phyloP scores from a whole-genome alignment of 257 asterid species.

The Primulina huaijiensis region DNA sequence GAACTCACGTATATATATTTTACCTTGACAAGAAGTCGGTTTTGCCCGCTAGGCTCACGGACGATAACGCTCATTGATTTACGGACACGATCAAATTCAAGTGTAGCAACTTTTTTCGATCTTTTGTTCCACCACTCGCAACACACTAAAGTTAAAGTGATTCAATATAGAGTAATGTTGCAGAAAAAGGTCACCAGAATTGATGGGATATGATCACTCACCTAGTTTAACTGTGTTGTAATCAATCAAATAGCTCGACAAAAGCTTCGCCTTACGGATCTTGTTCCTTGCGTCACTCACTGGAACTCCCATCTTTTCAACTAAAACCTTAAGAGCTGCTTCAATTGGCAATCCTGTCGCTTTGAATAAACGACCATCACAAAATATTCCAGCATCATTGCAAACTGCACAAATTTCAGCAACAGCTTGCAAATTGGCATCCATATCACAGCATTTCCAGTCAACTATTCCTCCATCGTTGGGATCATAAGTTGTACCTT shows the following conservation, averaged over 20 bases:
- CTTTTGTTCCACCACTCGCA: slow-evolving; percentile 82
- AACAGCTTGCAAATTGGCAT: slow-evolving; percentile 50
- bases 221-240: slow-evolving; percentile 52
- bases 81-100: slow-evolving; percentile 86
- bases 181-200: slow-evolving; percentile 2
- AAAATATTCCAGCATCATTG: slow-evolving; percentile 69
- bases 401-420: slow-evolving; percentile 82
- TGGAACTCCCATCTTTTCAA: slow-evolving; percentile 82
- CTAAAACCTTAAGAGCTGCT: slow-evolving; percentile 91
- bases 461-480: slow-evolving; percentile 67
- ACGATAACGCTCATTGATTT: slow-evolving; percentile 88
- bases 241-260: slow-evolving; percentile 61
- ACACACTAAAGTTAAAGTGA: slow-evolving; percentile 42
- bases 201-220: slow-evolving; percentile 25
- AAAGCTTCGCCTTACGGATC: slow-evolving; percentile 43
- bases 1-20: background rate
- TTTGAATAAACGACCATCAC: slow-evolving; percentile 58
- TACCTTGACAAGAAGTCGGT: slow-evolving; percentile 93
- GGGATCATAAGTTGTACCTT: slow-evolving; percentile 74
- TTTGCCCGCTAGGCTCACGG: slow-evolving; percentile 49
- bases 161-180: background rate
- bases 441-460: slow-evolving; percentile 67
- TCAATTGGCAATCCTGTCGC: slow-evolving; percentile 84
- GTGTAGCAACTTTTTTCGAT: slow-evolving; percentile 62
- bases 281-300: slow-evolving; percentile 49